Evolutionary conservation across 2,329 filamentous ascomycete species (phyloP).

Genomic region (Chrysoporthe puriensis): DNA sequence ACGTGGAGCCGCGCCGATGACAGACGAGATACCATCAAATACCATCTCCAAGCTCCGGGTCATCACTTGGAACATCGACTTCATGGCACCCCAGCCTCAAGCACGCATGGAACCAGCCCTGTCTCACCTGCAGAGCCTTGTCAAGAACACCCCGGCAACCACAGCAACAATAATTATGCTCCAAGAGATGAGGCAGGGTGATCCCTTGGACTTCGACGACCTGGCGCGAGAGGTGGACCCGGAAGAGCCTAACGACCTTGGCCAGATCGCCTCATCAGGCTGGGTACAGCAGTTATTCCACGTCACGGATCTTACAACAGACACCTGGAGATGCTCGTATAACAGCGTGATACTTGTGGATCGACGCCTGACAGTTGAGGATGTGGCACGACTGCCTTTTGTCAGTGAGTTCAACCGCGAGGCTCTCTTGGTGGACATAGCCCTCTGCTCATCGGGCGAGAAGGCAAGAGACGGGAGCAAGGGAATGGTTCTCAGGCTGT

Average conservation of each 20-base stretch:
- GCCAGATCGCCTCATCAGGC: conserved; percentile 42
- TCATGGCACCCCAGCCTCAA: conserved; percentile 36
- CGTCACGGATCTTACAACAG: conserved; percentile 48
- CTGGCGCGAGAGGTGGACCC: neutral
- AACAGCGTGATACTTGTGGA: conserved; percentile 60
- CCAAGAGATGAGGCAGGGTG: conserved; percentile 46
- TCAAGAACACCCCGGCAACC: conserved; percentile 4
- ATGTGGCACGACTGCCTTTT: conserved; percentile 54
- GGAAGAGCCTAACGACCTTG: conserved; percentile 47
- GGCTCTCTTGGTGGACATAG: conserved; percentile 55
- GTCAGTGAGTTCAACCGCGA: conserved; percentile 50
- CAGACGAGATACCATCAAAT: neutral
- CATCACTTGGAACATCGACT: conserved; percentile 41
- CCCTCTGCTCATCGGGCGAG: conserved; percentile 26
- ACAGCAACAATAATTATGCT: conserved; percentile 49
- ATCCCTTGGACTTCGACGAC: conserved; percentile 11
- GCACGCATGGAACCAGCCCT: conserved; percentile 36
- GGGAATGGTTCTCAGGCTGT: conserved; percentile 12
- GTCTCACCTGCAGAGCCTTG: conserved; percentile 31
- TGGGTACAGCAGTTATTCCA: conserved; percentile 53
- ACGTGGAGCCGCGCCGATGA: neutral
- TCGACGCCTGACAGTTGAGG: conserved; percentile 42
- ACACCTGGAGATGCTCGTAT: conserved; percentile 45
- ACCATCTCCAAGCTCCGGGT: conserved; percentile 33
- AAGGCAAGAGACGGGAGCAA: neutral